Evolutionary conservation across 768 basidiomycete genomes (phyloP).

Genomic region (Suillus subluteus): DNA sequence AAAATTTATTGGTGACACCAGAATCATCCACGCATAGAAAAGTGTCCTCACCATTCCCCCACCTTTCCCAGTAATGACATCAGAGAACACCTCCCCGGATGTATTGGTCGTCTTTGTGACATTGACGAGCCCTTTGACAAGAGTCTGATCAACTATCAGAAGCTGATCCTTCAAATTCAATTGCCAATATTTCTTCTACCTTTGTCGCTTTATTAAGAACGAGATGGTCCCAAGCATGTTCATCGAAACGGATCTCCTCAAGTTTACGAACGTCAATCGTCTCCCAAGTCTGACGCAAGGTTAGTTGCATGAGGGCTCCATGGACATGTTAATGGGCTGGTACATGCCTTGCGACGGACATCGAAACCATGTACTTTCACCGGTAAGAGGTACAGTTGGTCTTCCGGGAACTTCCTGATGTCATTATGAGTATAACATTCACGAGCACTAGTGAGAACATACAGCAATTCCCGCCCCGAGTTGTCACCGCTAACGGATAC

Average conservation of each 20-base stretch:
- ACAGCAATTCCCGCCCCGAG: background rate
- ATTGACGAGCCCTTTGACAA: conserved; percentile 30
- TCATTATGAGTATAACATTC: conserved; percentile 10
- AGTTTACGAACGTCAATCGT: conserved; percentile 61
- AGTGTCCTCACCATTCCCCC: conserved; percentile 61
- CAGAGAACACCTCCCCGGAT: conserved; percentile 30
- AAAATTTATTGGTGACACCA: background rate
- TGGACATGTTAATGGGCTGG: background rate
- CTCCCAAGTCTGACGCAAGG: conserved; percentile 43
- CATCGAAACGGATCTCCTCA: conserved; percentile 55
- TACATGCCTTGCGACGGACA: conserved; percentile 49
- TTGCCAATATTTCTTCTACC: conserved; percentile 20
- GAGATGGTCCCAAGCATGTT: conserved; percentile 60
- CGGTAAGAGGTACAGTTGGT: conserved; percentile 58
- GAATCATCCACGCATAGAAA: background rate
- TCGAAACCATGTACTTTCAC: conserved; percentile 67
- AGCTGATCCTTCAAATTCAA: background rate
- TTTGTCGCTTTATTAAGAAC: conserved; percentile 59
- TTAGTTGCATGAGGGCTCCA: background rate
- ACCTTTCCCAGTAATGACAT: conserved; percentile 68
- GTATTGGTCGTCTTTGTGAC: conserved; percentile 27
- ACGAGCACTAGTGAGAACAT: background rate
- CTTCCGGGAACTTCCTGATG: conserved; percentile 46
- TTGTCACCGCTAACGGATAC: background rate
- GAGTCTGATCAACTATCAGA: conserved; percentile 39